Base-by-base conservation (phyloP, 345 rosid species). In the Sapria himalayana region DNA sequence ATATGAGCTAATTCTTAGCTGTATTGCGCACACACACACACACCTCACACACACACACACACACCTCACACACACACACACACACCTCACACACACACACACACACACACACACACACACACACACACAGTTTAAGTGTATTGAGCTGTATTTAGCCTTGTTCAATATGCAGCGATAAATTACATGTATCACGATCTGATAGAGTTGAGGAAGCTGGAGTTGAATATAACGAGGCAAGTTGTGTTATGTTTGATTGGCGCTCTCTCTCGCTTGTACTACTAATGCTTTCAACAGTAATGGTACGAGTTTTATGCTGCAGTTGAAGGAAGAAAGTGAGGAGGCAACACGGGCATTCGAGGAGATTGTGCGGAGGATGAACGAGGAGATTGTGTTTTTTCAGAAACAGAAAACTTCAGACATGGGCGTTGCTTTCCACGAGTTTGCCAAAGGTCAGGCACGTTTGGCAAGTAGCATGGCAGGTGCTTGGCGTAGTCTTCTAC, bases 401-500 rank as follows among this genome's bases (percentile, higher is more conserved):
- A 95, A 79, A 9, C 78, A 89, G 65, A 79, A 79, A 65, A 79
- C 95, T 1, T 41, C 45, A 45, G 98, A 89, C 29, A 79, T 82
- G 77, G 86, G 93, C 37, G 55, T 77, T 0, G 95, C 81, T 2
- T 89, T 84, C 63, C 93, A 89, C 34, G 80, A 84, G 51, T 84
- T 89, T 58, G 86, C 95, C 0, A 73, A 68, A 60, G 98, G 98
- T 46, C 98, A 89, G 65, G 79, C 92, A 11, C 92, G 74, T 9
- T 61, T 89, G 53, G 95, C 98, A 5, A 84, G 52, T 43, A 62
- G 62, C 37, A 51, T 79, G 3, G 95, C 95, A 0, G 98, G 80
- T 52, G 86, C 95, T 2, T 89, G 98, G 98, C 67, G 93, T 66
- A 59, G 85, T 59, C 95, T 89, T 55, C 93, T 89, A 49, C 93